Evolutionary conservation across 768 basidiomycete genomes (phyloP), one percentile per base, ranked within the genome.

Genomic region (Rossbeevera mucosa): DNA sequence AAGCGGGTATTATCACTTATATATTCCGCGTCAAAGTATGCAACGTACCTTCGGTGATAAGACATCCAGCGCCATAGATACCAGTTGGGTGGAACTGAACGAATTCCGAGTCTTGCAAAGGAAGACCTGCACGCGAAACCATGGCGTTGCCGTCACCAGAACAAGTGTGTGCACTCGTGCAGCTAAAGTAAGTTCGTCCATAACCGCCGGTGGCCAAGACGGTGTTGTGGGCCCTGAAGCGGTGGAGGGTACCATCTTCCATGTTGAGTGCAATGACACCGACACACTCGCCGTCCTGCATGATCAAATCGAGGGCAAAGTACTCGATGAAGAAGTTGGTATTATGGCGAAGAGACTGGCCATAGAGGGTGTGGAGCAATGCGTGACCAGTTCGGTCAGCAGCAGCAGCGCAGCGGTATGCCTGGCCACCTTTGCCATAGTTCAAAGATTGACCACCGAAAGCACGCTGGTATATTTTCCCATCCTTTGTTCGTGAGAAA

Each of bases 31-130:
- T 16, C 46, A 47, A 22, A 29, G 20, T 26, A 22, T 24, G 4
- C 29, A 21, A 64, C 72, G 49, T 56, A 90, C 94, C 94, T 79
- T 98, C 95, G 12, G 95, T 98, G 68, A 99, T 99, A 59, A 99
- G 80, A 73, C 96, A 99, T 44, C 96, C 96, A 62, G 96, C 95
- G 59, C 96, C 96, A 68, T 98, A 99, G 64, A 99, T 98, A 73
- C 96, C 96, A 43, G 96, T 98, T 2, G 96, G 96, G 71, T 98
- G 96, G 91, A 99, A 99, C 70, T 99, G 96, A n/a, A 98, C 94
- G 68, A 99, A 99, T 72, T 99, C 96, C 55, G 88, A 71, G 74
- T 99, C 96, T 74, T 98, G 96, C 41, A 98, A 78, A 49, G 96
- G 96, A 48, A 99, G 78, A 28, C 96, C 96, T 24, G 96, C 96